Evolutionary conservation across 139 green algal genomes (phyloP).

Genomic region (Micractinium conductrix): DNA sequence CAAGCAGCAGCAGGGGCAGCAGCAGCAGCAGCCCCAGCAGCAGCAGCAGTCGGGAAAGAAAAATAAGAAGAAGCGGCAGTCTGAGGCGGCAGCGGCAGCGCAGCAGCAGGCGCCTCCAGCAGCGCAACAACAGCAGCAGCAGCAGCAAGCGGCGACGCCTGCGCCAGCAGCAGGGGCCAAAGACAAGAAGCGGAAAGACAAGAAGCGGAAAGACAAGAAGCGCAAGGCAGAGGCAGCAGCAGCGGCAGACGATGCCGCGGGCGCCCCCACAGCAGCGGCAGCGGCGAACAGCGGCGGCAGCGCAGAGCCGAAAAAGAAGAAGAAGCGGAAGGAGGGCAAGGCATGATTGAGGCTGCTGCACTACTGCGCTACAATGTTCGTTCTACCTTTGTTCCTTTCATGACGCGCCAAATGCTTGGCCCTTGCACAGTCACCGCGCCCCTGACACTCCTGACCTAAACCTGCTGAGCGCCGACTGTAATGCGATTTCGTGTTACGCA

Average conservation of each 20-base stretch:
- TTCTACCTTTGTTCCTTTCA: too few relatives aligned
- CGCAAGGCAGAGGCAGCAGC: conserved; percentile 8
- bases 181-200: neutral
- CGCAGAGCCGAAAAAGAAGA: too few relatives aligned
- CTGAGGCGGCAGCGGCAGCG: neutral
- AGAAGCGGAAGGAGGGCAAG: conserved; percentile 15
- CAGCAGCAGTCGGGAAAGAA: neutral
- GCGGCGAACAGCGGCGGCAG: too few relatives aligned
- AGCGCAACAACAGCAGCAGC: conserved; percentile 13
- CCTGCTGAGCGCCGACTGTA: too few relatives aligned
- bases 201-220: conserved; percentile 18
- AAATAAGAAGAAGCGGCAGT: neutral
- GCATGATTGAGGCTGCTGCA: too few relatives aligned
- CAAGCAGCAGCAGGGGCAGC: neutral
- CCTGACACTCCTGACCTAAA: too few relatives aligned
- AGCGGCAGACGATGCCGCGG: neutral
- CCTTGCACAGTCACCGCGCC: too few relatives aligned
- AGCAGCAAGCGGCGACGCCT: neutral
- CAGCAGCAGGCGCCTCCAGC: neutral
- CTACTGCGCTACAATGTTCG: too few relatives aligned
- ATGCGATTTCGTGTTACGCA: too few relatives aligned
- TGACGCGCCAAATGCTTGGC: too few relatives aligned
- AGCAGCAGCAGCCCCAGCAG: neutral
- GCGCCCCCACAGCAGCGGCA: neutral
- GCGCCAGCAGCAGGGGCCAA: neutral